Conservation (phyloP, 2,329 filamentous ascomycete species). For the Blastomyces percursus region DNA sequence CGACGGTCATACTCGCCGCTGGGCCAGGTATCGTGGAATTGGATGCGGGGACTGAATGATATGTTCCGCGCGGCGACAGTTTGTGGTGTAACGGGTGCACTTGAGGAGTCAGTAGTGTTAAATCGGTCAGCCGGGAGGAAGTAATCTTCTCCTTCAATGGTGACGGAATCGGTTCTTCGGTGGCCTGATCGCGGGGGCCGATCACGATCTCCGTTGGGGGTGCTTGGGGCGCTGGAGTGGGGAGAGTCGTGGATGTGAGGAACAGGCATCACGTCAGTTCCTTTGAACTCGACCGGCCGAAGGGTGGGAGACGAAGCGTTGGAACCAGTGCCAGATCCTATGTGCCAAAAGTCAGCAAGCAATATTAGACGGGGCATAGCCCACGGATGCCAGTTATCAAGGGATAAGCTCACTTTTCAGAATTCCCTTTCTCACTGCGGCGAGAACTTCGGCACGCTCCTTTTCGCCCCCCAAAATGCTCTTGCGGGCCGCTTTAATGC, state of each 20-base stretch:
- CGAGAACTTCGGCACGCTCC: slow-evolving; percentile 82
- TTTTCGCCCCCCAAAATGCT: slow-evolving; percentile 85
- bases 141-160: slow-evolving; percentile 76
- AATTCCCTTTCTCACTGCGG: slow-evolving; percentile 89
- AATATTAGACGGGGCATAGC: background rate
- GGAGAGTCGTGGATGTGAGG: slow-evolving; percentile 64
- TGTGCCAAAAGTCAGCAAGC: slow-evolving; percentile 9
- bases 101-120: slow-evolving; percentile 60
- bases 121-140: slow-evolving; percentile 69
- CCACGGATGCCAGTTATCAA: background rate
- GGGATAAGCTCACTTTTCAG: slow-evolving; percentile 60
- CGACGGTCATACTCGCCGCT: slow-evolving; percentile 91
- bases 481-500: slow-evolving; percentile 41
- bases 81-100: slow-evolving; percentile 66
- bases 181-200: slow-evolving; percentile 46
- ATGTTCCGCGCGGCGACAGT: slow-evolving; percentile 41
- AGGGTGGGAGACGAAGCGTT: slow-evolving; percentile 56
- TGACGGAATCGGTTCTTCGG: slow-evolving; percentile 56
- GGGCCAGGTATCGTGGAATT: slow-evolving; percentile 95
- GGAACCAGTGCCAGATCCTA: slow-evolving; percentile 6
- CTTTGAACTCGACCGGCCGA: slow-evolving; percentile 47
- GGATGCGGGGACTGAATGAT: slow-evolving; percentile 78
- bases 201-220: slow-evolving; percentile 70
- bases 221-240: slow-evolving; percentile 75
- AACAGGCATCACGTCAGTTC: slow-evolving; percentile 46